Evolutionary conservation across 768 basidiomycete species (phyloP), one percentile per base, ranked within the genome.

Genomic region (Pleurotus salmoneostramineus): DNA sequence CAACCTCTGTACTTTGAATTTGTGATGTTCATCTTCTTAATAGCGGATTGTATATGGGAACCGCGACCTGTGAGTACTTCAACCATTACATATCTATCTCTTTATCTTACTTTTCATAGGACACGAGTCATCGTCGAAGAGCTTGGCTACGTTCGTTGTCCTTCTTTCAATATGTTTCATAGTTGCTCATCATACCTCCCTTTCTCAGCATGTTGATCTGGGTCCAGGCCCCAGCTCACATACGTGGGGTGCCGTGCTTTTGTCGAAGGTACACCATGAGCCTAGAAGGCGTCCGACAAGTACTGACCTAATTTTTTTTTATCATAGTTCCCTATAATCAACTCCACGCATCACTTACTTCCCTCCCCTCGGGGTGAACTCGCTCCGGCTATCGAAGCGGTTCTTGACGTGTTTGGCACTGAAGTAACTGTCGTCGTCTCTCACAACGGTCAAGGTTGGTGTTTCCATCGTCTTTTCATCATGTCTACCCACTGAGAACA

Each of bases 191-290:
- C n/a, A n/a, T n/a, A n/a, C n/a, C n/a, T n/a, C n/a, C n/a, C n/a
- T n/a, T n/a, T n/a, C n/a, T n/a, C n/a, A 94, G 91, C 84, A 94
- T 66, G 89, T 93, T 4, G 94, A 96, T 65, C 75, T 93, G 11
- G 94, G 94, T 2, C 94, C 93, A 3, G 91, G 91, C 42, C 92
- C 93, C 2, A 89, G 91, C 66, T 75, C 85, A 51, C 93, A 95
- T 65, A 95, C 93, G 0, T 95, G 93, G 93, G 93, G 93, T 49
- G 89, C 88, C 31, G 85, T 79, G 4, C 74, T 95, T 2, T 73
- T 95, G 2, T 91, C 91, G 3, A 93, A 94, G 77, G 90, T 82
- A 61, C 40, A 65, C 58, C 43, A 34, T 17, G 17, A 31, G 21
- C 33, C 17, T 4, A n/a, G 44, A 7, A 45, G 1, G 12, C 2